A percentile compares a stretch with the other conserved stretches of the same genome.
These are phyloP conservation scores for Amylocarpus encephaloides DNA, from an alignment of 2,329 filamentous ascomycete species.

Conservation along the genomic window DNA sequence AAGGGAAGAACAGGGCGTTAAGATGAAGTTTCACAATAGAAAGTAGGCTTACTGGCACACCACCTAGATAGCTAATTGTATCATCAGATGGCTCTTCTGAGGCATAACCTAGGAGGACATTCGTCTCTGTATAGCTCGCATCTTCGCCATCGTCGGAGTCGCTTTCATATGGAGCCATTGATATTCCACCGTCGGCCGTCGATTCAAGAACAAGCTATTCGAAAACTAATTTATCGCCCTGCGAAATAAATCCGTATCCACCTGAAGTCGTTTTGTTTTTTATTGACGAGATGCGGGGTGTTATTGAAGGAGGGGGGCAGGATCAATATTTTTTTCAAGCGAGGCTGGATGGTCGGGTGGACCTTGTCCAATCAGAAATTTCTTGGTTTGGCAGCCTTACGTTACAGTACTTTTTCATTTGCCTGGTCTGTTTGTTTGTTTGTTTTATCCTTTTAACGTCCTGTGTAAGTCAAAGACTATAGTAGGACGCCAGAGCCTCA, in stretches of 20 bases:
- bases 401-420: too few relatives aligned
- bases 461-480: too few relatives aligned
- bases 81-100: constrained; percentile 69
- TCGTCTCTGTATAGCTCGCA: constrained; percentile 69
- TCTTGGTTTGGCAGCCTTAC: not conserved
- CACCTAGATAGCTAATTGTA: constrained; percentile 80
- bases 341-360: not conserved
- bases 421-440: too few relatives aligned
- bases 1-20: not conserved
- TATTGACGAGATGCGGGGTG: not conserved
- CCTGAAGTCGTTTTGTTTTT: not conserved
- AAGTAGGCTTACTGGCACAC: constrained; percentile 63
- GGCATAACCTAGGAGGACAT: constrained; percentile 84
- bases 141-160: constrained; percentile 69
- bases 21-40: not conserved
- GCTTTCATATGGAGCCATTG: constrained; percentile 76
- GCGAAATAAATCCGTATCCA: not conserved
- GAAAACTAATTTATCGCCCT: too few relatives aligned
- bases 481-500: too few relatives aligned
- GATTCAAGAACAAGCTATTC: too few relatives aligned
- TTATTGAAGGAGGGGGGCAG: not conserved
- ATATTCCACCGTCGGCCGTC: not conserved
- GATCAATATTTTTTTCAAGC: constrained; percentile 7
- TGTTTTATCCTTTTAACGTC: too few relatives aligned
- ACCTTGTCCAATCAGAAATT: not conserved